Conservation (phyloP, 1,284 basidiomycete species). For the Ceratobasidium papillatum region DNA sequence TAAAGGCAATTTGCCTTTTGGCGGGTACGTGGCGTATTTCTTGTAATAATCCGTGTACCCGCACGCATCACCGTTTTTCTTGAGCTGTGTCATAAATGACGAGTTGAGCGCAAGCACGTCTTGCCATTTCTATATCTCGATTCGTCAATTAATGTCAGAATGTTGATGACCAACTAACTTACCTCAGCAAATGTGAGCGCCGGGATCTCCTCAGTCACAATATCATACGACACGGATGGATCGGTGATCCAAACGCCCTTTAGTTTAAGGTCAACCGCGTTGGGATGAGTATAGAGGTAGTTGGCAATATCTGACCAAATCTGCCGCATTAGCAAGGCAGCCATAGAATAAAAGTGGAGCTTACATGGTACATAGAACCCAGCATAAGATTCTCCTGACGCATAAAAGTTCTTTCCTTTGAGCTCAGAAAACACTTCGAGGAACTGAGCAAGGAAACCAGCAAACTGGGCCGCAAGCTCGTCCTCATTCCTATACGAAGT, state of each 20-base stretch:
- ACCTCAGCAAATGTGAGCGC: slow-evolving; percentile 50
- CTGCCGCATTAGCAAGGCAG: not conserved
- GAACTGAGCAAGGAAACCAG: slow-evolving; percentile 78
- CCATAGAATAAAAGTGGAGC: slow-evolving; percentile 13
- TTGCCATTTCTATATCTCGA: slow-evolving; percentile 63
- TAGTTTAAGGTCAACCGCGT: slow-evolving; percentile 62
- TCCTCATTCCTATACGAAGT: slow-evolving; percentile 64
- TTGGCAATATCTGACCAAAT: slow-evolving; percentile 65
- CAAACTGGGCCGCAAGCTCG: slow-evolving; percentile 68
- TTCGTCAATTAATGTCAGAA: not conserved
- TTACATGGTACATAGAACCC: slow-evolving; percentile 66
- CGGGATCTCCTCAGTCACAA: slow-evolving; percentile 71
- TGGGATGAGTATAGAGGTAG: slow-evolving; percentile 69
- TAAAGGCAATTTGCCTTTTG: slow-evolving; percentile 59
- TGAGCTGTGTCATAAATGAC: slow-evolving; percentile 67
- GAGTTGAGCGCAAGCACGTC: slow-evolving; percentile 77
- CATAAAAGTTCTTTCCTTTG: slow-evolving; percentile 60
- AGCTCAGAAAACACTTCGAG: slow-evolving; percentile 74
- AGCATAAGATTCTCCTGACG: slow-evolving; percentile 69
- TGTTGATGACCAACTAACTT: not conserved
- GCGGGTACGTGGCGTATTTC: slow-evolving; percentile 72
- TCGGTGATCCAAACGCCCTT: slow-evolving; percentile 78
- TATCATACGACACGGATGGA: slow-evolving; percentile 66
- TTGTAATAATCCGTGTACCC: slow-evolving; percentile 70
- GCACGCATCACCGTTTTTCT: slow-evolving; percentile 63